Percentiles rank a stretch among this genome's conserved stretches.
Evolutionary conservation across 1,139 yeast genomes (phyloP).

Genomic region (Spathaspora sp.): DNA sequence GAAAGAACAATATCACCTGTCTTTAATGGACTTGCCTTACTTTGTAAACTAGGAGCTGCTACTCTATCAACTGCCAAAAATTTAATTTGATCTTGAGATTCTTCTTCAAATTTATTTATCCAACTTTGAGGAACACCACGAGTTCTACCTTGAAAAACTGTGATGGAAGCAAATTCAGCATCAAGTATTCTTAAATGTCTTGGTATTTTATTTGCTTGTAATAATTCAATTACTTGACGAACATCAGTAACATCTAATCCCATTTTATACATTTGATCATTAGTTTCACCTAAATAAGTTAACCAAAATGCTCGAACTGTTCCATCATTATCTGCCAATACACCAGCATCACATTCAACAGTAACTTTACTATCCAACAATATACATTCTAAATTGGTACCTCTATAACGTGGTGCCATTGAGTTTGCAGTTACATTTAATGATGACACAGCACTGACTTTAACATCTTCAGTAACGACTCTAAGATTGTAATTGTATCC

Average conservation of each 20-base stretch:
- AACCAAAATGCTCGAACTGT: slow-evolving; percentile 83
- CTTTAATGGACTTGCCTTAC: slow-evolving; percentile 33
- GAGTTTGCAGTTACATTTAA: slow-evolving; percentile 71
- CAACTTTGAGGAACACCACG: slow-evolving; percentile 85
- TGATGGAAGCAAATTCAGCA: slow-evolving; percentile 70
- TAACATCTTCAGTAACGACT: slow-evolving; percentile 72
- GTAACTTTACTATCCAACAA: slow-evolving; percentile 72
- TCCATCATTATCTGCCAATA: slow-evolving; percentile 77
- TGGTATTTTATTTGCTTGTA: slow-evolving; percentile 55
- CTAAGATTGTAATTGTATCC: slow-evolving; percentile 77
- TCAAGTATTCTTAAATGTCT: slow-evolving; percentile 65
- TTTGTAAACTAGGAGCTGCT: slow-evolving; percentile 46
- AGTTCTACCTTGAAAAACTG: slow-evolving; percentile 75
- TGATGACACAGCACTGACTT: slow-evolving; percentile 73
- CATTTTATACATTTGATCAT: slow-evolving; percentile 67
- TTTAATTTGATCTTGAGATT: slow-evolving; percentile 61
- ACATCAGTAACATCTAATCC: slow-evolving; percentile 80
- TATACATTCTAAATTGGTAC: slow-evolving; percentile 77
- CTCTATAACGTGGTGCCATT: slow-evolving; percentile 77
- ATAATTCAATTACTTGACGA: slow-evolving; percentile 51
- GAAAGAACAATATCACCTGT: slow-evolving; percentile 75
- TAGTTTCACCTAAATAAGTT: slow-evolving; percentile 72
- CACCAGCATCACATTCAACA: slow-evolving; percentile 78
- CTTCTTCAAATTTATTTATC: slow-evolving; percentile 67
- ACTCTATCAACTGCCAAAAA: slow-evolving; percentile 72